These are phyloP conservation scores for Suillus americanus DNA, from an alignment of 768 basidiomycete genomes.

Conservation along the genomic window DNA sequence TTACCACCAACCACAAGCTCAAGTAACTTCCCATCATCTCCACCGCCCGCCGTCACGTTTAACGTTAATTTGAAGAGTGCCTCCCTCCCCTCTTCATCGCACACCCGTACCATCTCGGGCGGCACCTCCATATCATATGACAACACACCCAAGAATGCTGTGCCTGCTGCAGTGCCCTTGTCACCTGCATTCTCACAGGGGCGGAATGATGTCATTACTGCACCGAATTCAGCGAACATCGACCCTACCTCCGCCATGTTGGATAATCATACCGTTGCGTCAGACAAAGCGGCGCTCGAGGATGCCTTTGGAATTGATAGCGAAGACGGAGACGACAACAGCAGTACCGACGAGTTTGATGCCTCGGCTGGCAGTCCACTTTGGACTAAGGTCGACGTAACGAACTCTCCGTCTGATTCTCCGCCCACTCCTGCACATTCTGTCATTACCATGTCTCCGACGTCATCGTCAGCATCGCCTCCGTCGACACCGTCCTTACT, in stretches of 20 bases:
- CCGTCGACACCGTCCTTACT: background rate
- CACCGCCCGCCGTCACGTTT: background rate
- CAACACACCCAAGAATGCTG: slow-evolving; percentile 1
- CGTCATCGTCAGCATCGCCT: background rate
- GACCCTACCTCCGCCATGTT: background rate
- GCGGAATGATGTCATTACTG: background rate
- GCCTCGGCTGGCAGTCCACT: background rate
- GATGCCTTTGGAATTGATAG: slow-evolving; percentile 9
- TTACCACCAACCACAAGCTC: background rate
- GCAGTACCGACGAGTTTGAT: background rate
- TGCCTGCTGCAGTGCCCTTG: slow-evolving; percentile 6
- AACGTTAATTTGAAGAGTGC: background rate
- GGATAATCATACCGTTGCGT: background rate
- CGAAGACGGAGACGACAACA: background rate
- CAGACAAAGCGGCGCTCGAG: slow-evolving; percentile 5
- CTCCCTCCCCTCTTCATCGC: slow-evolving; percentile 14
- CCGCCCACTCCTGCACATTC: background rate
- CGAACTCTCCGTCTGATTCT: background rate
- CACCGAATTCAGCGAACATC: background rate
- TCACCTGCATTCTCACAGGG: background rate
- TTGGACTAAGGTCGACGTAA: background rate
- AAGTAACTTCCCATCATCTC: background rate
- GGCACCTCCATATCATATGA: slow-evolving; percentile 1
- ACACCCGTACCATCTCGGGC: slow-evolving; percentile 5
- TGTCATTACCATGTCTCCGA: background rate